A percentile compares a stretch with the other conserved stretches of the same genome.
These are phyloP conservation scores for Venturia pyrina DNA, from an alignment of 2,329 filamentous ascomycete species.

Conservation along the genomic window DNA sequence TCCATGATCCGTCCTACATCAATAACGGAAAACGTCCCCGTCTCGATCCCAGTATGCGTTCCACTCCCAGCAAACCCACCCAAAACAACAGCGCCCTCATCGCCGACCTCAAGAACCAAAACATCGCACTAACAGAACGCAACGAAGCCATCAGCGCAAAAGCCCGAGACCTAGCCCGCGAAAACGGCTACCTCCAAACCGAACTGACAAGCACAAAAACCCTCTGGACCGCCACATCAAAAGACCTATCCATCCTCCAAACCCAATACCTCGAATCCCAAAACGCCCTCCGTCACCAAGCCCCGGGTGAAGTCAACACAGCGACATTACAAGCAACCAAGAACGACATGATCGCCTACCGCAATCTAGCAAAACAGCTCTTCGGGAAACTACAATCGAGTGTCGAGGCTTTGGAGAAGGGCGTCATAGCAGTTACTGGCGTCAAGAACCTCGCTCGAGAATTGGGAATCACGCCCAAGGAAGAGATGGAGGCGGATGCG, in stretches of 20 bases:
- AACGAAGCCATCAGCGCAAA: conserved; percentile 5
- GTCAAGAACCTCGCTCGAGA: background rate
- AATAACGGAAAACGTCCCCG: background rate
- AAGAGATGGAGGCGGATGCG: background rate
- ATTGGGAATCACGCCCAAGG: background rate
- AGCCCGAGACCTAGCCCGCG: background rate
- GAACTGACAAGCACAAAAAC: background rate
- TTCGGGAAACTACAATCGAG: background rate
- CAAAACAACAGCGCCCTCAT: background rate
- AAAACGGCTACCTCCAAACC: background rate
- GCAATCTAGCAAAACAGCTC: background rate
- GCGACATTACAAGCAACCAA: background rate
- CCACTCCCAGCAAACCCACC: background rate
- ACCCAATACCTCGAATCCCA: background rate
- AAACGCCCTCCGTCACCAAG: background rate
- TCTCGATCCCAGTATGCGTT: background rate
- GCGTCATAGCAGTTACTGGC: background rate
- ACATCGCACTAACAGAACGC: background rate
- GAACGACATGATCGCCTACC: background rate
- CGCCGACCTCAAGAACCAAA: background rate
- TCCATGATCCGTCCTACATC: background rate
- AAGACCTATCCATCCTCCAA: background rate
- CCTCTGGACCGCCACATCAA: background rate
- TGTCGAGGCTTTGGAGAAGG: background rate
- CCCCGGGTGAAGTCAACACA: background rate